Evolutionary conservation across 306 rosid species (phyloP), one percentile per base, ranked within the genome.

Genomic region (Rosa multiflora): DNA sequence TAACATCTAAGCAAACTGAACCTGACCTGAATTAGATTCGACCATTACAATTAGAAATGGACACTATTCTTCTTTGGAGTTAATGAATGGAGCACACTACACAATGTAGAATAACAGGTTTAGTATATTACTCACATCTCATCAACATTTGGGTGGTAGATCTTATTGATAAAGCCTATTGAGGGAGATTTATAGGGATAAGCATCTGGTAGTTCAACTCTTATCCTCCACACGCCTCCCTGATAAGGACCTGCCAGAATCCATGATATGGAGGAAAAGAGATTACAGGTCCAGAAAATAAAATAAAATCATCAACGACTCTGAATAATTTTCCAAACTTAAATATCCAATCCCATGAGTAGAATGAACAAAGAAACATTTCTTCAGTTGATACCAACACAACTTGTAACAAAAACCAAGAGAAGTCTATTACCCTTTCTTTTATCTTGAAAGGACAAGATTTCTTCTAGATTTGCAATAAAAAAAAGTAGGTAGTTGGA

Each of bases 131-230:
- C 98, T 92, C 91, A 95, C 99, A 85, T 81, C 82, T 92, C 97
- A 86, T 95, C 99, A 63, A 95, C 96, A 90, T 95, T 95, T 81
- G 99, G 99, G 91, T 95, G 99, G 86, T 85, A 95, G 67, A 95
- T 90, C 87, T 88, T 95, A 88, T 95, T 95, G 78, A 91, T 49
- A 85, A 95, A 95, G 77, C 98, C 98, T 81, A 95, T 88, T 44
- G 99, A 95, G 7, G 99, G 99, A 80, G 99, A 95, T 82, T 91
- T 91, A 72, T 89, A 92, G 81, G 98, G 99, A 90, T 95, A 95
- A 79, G 92, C 97, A 90, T 92, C 97, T 21, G 97, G 98, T 42
- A 95, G 88, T 78, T 92, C 97, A 71, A 95, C 99, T 79, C 90
- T 87, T 56, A 95, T 64, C 87, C 90, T 95, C 99, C 99, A 95